phyloP scores from a whole-genome alignment of 2,329 filamentous ascomycete genomes.

The Beauveria bassiana region DNA sequence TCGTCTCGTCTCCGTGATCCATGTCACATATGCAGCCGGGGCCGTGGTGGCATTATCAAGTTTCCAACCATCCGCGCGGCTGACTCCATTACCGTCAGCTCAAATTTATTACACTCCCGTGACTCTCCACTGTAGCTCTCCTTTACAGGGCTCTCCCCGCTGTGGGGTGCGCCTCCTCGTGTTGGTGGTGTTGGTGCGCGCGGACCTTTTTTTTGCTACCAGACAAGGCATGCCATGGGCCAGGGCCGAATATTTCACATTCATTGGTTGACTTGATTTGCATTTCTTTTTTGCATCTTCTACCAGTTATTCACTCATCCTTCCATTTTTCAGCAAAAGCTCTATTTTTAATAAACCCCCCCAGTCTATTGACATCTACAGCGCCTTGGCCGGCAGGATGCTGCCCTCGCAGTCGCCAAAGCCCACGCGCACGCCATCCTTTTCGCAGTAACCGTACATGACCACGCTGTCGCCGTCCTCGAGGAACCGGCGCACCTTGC shows the following conservation, averaged over 20 bases:
- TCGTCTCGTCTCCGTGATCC: no score
- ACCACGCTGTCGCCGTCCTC: conserved; percentile 39
- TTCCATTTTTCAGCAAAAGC: neutral
- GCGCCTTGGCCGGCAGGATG: conserved; percentile 17
- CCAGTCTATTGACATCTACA: neutral
- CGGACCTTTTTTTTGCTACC: no score
- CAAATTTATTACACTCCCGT: neutral
- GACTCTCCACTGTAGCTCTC: neutral
- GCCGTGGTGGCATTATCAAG: no score
- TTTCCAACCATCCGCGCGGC: neutral
- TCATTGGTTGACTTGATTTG: neutral
- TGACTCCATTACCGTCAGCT: no score
- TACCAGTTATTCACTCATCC: no score
- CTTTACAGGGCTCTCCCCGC: neutral
- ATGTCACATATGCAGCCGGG: no score
- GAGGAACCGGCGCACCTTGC: conserved; percentile 34
- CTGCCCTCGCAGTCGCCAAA: conserved; percentile 36
- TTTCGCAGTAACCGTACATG: conserved; percentile 29
- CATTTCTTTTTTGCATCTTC: neutral
- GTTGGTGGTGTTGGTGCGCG: no score
- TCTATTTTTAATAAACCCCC: neutral
- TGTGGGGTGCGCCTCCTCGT: neutral
- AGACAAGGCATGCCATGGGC: no score
- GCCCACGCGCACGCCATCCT: conserved; percentile 28
- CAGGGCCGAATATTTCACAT: neutral